Percentiles rank a stretch among this genome's conserved stretches.
Evolutionary conservation across 2,329 filamentous ascomycete genomes (phyloP).

Genomic region (Verticillium nonalfalfae): DNA sequence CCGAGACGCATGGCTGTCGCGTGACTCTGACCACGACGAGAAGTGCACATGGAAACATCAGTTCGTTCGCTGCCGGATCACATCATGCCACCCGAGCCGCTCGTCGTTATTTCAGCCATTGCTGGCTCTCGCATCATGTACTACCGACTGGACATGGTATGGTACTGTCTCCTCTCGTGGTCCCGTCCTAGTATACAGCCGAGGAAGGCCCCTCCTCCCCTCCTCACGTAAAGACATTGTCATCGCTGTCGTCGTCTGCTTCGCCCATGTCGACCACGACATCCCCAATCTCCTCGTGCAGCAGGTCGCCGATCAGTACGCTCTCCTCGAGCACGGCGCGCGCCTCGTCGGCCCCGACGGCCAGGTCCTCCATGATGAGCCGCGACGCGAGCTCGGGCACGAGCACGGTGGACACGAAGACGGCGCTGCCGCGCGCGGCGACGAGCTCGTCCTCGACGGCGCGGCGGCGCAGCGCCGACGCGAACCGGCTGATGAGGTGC

Average conservation of each 20-base stretch:
- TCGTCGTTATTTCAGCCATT: no score
- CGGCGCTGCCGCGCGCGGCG: constrained; percentile 57
- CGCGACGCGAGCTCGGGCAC: constrained; percentile 62
- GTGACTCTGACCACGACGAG: no score
- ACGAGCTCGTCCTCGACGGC: constrained; percentile 60
- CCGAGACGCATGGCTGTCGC: no score
- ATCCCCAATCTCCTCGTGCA: constrained; percentile 56
- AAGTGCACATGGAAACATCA: neutral
- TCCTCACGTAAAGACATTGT: constrained; percentile 13
- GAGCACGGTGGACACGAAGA: constrained; percentile 67
- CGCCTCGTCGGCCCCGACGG: constrained; percentile 33
- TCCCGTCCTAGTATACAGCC: no score
- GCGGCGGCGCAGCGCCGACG: constrained; percentile 51
- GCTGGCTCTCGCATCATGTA: no score
- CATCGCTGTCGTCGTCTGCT: constrained; percentile 16
- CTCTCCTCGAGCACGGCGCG: constrained; percentile 59
- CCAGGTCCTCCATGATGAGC: constrained; percentile 52
- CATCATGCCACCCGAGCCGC: no score
- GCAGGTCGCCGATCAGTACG: constrained; percentile 56
- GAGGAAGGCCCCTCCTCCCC: no score
- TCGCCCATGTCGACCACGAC: constrained; percentile 22
- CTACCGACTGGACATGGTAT: no score
- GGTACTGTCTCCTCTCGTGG: no score
- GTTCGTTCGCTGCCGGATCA: no score
- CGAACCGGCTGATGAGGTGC: constrained; percentile 56